Percentiles rank a stretch among this genome's conserved stretches.
Evolutionary conservation across 345 rosid genomes (phyloP).

Genomic region (Theobroma cacao): DNA sequence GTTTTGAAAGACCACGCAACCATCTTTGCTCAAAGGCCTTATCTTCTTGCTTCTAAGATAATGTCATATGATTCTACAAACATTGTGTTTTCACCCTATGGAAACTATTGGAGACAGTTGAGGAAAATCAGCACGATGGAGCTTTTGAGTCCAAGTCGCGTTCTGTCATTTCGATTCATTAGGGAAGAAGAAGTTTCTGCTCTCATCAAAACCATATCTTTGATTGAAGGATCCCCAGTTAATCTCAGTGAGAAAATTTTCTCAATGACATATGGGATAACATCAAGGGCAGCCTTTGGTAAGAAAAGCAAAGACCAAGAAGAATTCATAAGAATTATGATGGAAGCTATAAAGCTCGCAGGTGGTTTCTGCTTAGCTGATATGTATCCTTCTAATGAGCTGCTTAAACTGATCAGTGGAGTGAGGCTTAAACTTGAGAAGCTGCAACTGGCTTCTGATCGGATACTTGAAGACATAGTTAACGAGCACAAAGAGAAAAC

Average conservation of each 20-base stretch:
- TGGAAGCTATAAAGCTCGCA: neutral
- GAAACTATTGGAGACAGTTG: slow-evolving; percentile 25
- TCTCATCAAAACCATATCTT: neutral
- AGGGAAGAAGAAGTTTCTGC: neutral
- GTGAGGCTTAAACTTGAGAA: neutral
- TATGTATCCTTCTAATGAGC: too few relatives aligned
- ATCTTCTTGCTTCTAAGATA: neutral
- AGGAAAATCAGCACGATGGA: slow-evolving; percentile 13
- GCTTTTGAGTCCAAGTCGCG: slow-evolving; percentile 16
- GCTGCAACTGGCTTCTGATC: neutral
- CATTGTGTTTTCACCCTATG: slow-evolving; percentile 14
- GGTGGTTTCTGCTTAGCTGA: neutral
- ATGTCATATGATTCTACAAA: slow-evolving; percentile 8
- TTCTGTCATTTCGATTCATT: slow-evolving; percentile 13
- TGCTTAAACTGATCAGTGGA: neutral
- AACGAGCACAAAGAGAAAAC: neutral
- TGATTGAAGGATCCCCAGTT: neutral
- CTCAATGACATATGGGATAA: neutral
- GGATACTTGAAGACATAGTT: neutral
- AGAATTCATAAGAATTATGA: neutral
- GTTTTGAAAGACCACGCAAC: slow-evolving; percentile 15
- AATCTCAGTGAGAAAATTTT: neutral
- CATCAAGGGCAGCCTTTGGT: slow-evolving; percentile 4
- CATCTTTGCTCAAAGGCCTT: slow-evolving; percentile 10
- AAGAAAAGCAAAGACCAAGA: neutral